Evolutionary conservation across 78 protist species (phyloP).

Genomic region (Planoprotostelium fungivorum): DNA sequence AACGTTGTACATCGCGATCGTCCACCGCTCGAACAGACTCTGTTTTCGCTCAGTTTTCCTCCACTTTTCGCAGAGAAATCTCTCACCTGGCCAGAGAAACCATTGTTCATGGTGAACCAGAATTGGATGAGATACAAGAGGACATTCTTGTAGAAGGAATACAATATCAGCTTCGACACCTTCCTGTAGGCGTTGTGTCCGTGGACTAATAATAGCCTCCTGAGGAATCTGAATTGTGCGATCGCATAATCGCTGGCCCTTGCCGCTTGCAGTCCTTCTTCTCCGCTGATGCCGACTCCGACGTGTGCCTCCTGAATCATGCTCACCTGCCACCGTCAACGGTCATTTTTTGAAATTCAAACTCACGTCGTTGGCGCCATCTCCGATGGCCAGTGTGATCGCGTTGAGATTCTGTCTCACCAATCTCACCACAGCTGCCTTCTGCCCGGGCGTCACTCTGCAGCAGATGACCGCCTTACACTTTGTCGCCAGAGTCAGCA

Average conservation of each 20-base stretch:
- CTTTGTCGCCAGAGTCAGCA: conserved; percentile 11
- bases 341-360: conserved; percentile 37
- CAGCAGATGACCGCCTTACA: conserved; percentile 86
- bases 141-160: conserved; percentile 88
- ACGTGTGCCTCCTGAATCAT: conserved; percentile 96
- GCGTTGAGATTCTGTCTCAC: conserved; percentile 20
- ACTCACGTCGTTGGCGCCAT: conserved; percentile 92
- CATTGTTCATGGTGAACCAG: conserved; percentile 68
- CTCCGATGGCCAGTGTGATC: conserved; percentile 92
- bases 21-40: conserved; percentile 47
- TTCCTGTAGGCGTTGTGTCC: conserved; percentile 79
- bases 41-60: not conserved
- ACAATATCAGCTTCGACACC: conserved; percentile 55
- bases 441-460: conserved; percentile 88
- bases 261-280: conserved; percentile 89
- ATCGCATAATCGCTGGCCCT: conserved; percentile 89
- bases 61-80: not conserved
- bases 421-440: conserved; percentile 65
- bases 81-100: conserved; percentile 62
- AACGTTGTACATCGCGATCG: conserved; percentile 57
- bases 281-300: conserved; percentile 86
- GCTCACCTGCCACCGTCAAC: too few species aligned
- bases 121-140: conserved; percentile 64
- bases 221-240: conserved; percentile 70
- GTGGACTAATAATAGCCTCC: conserved; percentile 61